Evolutionary conservation across 305 asterid genomes (phyloP).

Genomic region (Rubia tinctorum): DNA sequence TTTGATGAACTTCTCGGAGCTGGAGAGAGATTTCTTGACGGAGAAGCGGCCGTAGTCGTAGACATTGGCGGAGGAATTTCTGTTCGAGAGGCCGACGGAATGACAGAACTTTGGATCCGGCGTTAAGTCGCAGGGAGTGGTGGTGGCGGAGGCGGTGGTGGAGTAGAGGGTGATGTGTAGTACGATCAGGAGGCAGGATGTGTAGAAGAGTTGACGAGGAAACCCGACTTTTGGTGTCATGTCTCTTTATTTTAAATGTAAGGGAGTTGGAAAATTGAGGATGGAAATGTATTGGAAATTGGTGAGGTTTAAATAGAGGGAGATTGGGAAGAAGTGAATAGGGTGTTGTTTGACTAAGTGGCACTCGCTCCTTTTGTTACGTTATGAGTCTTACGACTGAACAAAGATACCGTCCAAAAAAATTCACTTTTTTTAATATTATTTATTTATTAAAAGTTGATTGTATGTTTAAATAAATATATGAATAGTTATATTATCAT

Average conservation of each 20-base stretch:
- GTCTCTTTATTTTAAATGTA: neutral
- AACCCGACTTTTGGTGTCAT: neutral
- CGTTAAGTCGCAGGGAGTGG: slow-evolving; percentile 28
- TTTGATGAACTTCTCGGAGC: slow-evolving; percentile 38
- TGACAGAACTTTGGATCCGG: slow-evolving; percentile 58
- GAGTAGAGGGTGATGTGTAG: slow-evolving; percentile 2
- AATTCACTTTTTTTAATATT: no score
- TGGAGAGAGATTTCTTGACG: slow-evolving; percentile 43
- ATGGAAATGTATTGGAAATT: neutral
- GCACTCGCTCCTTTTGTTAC: neutral
- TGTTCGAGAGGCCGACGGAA: slow-evolving; percentile 34
- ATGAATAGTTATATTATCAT: no score
- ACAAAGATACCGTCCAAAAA: no score
- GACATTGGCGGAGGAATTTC: slow-evolving; percentile 49
- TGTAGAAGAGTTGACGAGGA: neutral
- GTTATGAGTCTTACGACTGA: neutral
- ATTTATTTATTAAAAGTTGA: no score
- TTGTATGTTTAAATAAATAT: no score
- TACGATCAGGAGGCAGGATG: slow-evolving; percentile 13
- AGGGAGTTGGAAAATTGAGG: neutral
- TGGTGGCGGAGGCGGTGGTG: neutral
- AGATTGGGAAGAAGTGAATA: neutral
- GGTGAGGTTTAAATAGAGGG: neutral
- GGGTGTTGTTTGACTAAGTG: neutral
- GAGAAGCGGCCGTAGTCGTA: slow-evolving; percentile 56